Conservation (phyloP, 1,284 basidiomycete genomes). For the Apiotrichum mycotoxinovorans region DNA sequence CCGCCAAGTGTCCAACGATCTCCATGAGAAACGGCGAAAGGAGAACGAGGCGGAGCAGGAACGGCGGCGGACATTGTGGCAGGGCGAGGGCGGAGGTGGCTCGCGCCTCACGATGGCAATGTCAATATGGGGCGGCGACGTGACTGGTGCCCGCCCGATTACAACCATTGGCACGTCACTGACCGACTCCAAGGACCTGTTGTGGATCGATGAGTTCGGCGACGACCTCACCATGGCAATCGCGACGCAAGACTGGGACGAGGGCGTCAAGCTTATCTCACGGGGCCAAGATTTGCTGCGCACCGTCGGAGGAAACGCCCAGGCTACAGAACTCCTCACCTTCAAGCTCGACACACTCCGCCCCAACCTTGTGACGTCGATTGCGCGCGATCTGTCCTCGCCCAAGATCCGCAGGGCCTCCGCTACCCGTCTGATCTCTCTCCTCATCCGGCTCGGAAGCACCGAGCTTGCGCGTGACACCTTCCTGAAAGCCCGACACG, state of each 20-base stretch:
- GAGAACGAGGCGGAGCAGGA: slow-evolving; percentile 89
- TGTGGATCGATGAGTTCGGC: slow-evolving; percentile 83
- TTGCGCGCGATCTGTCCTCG: slow-evolving; percentile 70
- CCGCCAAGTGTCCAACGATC: slow-evolving; percentile 85
- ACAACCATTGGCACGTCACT: slow-evolving; percentile 58
- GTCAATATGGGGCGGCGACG: slow-evolving; percentile 10
- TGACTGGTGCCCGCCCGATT: slow-evolving; percentile 58
- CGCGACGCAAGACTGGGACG: slow-evolving; percentile 81
- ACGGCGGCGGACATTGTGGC: slow-evolving; percentile 74
- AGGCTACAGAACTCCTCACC: slow-evolving; percentile 34
- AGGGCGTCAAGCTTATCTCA: slow-evolving; percentile 77
- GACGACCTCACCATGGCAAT: slow-evolving; percentile 91
- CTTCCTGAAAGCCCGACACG: slow-evolving; percentile 74
- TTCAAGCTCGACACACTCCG: slow-evolving; percentile 66
- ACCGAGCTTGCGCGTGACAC: slow-evolving; percentile 74
- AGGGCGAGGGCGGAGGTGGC: slow-evolving; percentile 52
- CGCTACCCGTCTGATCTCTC: slow-evolving; percentile 67
- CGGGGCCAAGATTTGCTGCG: slow-evolving; percentile 70
- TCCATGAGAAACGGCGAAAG: slow-evolving; percentile 79
- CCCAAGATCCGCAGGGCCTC: slow-evolving; percentile 73
- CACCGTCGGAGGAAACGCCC: slow-evolving; percentile 52
- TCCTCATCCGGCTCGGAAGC: slow-evolving; percentile 71
- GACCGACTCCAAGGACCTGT: slow-evolving; percentile 64
- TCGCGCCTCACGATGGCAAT: slow-evolving; percentile 14
- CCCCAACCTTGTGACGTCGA: slow-evolving; percentile 65